A percentile compares a stretch with the other conserved stretches of the same genome.
Conservation (phyloP, 2,329 filamentous ascomycete genomes). For the Cyphellophora attinorum region DNA sequence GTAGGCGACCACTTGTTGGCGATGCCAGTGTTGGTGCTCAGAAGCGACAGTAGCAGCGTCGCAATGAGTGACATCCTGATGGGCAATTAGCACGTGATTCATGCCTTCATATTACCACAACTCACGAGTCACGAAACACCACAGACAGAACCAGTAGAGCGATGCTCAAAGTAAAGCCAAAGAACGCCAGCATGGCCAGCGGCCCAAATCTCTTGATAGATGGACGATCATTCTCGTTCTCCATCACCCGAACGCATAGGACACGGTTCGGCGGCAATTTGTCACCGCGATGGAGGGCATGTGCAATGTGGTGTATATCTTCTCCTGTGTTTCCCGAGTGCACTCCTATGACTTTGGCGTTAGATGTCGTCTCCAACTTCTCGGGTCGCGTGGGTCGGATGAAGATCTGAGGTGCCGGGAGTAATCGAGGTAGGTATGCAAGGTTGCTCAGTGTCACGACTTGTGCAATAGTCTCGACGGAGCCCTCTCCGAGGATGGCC, state of each 20-base stretch:
- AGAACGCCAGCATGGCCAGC: slow-evolving; percentile 33
- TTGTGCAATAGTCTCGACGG: slow-evolving; percentile 39
- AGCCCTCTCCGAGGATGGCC: slow-evolving; percentile 44
- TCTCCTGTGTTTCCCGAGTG: slow-evolving; percentile 37
- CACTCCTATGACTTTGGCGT: slow-evolving; percentile 33
- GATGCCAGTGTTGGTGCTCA: slow-evolving; percentile 40
- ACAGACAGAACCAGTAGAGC: slow-evolving; percentile 36
- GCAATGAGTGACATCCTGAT: slow-evolving; percentile 39
- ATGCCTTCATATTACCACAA: not conserved
- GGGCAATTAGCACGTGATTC: not conserved
- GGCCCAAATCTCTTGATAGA: slow-evolving; percentile 37
- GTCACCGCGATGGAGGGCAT: slow-evolving; percentile 26
- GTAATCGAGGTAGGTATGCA: slow-evolving; percentile 39
- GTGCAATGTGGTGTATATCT: slow-evolving; percentile 39
- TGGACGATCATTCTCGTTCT: slow-evolving; percentile 22
- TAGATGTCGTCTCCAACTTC: slow-evolving; percentile 30
- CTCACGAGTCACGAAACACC: slow-evolving; percentile 30
- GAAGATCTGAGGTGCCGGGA: slow-evolving; percentile 42
- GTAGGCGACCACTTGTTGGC: slow-evolving; percentile 40
- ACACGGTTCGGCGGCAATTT: slow-evolving; percentile 29
- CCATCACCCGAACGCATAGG: slow-evolving; percentile 29
- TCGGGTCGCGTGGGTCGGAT: slow-evolving; percentile 35
- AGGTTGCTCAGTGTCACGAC: slow-evolving; percentile 40
- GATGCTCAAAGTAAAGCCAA: slow-evolving; percentile 34
- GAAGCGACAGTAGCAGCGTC: slow-evolving; percentile 35